These are phyloP conservation scores for Plasmodium cynomolgi DNA, from an alignment of 169 alveolate species.

Conservation along the genomic window DNA sequence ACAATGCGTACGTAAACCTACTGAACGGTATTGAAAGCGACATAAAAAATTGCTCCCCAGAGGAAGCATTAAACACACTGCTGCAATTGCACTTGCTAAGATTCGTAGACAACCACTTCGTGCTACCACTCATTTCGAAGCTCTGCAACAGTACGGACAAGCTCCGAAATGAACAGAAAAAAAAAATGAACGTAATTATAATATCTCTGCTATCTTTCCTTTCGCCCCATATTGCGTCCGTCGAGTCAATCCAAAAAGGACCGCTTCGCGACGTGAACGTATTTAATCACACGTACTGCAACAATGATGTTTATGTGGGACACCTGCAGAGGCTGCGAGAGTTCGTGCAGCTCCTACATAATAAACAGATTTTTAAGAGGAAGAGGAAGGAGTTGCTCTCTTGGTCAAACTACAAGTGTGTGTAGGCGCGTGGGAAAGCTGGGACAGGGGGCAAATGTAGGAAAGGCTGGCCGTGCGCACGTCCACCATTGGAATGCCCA, in stretches of 20 bases:
- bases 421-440: neutral
- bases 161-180: slow-evolving; percentile 63
- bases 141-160: slow-evolving; percentile 60
- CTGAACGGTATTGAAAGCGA: slow-evolving; percentile 38
- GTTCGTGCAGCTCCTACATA: slow-evolving; percentile 27
- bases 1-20: slow-evolving; percentile 63
- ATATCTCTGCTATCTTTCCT: slow-evolving; percentile 18
- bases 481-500: neutral
- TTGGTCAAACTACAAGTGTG: slow-evolving; percentile 61
- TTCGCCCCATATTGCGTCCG: slow-evolving; percentile 35
- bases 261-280: slow-evolving; percentile 5
- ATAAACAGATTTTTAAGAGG: slow-evolving; percentile 57
- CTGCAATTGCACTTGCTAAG: slow-evolving; percentile 46
- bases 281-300: slow-evolving; percentile 64
- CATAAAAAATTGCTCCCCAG: slow-evolving; percentile 55
- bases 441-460: neutral
- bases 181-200: slow-evolving; percentile 44
- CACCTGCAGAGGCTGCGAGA: slow-evolving; percentile 45
- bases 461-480: neutral
- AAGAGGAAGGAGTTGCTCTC: slow-evolving; percentile 68
- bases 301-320: slow-evolving; percentile 38
- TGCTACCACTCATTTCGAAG: slow-evolving; percentile 29
- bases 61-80: slow-evolving; percentile 43
- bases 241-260: neutral
- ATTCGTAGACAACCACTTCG: slow-evolving; percentile 62